Base-by-base conservation (phyloP, 2,329 filamentous ascomycete genomes). In the Clonostachys rosea region DNA sequence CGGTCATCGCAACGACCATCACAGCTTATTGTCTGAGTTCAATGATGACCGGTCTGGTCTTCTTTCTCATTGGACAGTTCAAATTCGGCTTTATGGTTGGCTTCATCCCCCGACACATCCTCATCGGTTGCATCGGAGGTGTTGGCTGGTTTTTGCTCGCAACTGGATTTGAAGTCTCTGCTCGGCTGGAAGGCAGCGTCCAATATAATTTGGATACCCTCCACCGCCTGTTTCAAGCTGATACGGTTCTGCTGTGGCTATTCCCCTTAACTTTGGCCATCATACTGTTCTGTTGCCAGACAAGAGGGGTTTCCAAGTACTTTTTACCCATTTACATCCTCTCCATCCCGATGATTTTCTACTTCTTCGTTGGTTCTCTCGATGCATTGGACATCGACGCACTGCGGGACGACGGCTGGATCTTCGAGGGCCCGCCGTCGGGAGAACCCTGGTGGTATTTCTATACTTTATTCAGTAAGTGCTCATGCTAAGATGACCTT, bases 381-480 rank as follows among this genome's bases (percentile, higher is more conserved):
- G 81, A 90, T 42, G 74, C 76, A 16, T 71, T 95, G 44, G 74
- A 87, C 39, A 75, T 90, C 50, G 75, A 81, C 36, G 73, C 74
- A 12, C 69, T 97, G 41, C 84, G 91, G 46, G 66, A 79, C 10
- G 71, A 76, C 43, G 94, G 94, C 16, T 99, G 94, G 94, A 87
- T 97, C 11, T 99, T 99, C 58, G 80, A 89, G 56, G 87, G 87
- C 0, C 92, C 94, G 2, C 86, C 87, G 42, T 85, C 86, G 10
- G 87, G 82, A 12, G 89, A 95, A 57, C 91, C 94, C 0, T 99
- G 95, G 83, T 99, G 94, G 81, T 91, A 94, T 62, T 99, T 99
- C 59, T 99, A 96, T 69, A 95, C 90, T 1, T 79, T 97, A 43
- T 99, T 96, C 67, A 85, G 89, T 92, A 75, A 76, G 83, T 71